A percentile compares a stretch with the other conserved stretches of the same genome.
phyloP scores from a whole-genome alignment of 371 early-diverging fungal genomes.

The Blyttiomyces sp. region DNA sequence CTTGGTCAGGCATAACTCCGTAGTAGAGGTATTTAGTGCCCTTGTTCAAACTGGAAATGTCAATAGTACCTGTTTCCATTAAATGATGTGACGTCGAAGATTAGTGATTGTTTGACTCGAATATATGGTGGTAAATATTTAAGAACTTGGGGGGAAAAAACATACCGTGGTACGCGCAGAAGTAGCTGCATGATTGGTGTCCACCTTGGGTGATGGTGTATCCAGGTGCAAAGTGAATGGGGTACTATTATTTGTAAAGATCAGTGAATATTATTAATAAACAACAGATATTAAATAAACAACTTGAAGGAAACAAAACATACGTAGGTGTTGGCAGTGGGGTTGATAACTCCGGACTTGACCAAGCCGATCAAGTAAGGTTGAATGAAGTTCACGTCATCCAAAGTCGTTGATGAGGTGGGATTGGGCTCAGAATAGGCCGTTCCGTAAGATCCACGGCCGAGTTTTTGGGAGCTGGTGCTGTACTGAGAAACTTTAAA shows the following conservation, averaged over 20 bases:
- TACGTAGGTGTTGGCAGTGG: constrained; percentile 11
- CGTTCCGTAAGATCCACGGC: not conserved
- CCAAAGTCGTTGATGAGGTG: constrained; percentile 5
- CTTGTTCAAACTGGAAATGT: not conserved
- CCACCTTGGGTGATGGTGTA: constrained; percentile 15
- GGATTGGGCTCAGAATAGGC: not conserved
- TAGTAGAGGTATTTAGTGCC: constrained; percentile 24
- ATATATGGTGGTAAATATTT: too few relatives aligned
- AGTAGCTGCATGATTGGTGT: constrained; percentile 9
- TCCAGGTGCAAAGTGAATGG: constrained; percentile 30
- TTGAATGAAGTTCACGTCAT: constrained; percentile 1
- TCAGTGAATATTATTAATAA: too few relatives aligned
- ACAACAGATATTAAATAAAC: too few relatives aligned
- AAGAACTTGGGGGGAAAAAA: too few relatives aligned
- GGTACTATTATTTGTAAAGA: too few relatives aligned
- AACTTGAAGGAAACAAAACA: too few relatives aligned
- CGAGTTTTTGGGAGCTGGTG: not conserved
- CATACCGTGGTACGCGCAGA: constrained; percentile 25
- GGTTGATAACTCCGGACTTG: constrained; percentile 8
- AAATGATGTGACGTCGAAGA: too few relatives aligned
- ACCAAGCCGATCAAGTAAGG: constrained; percentile 5
- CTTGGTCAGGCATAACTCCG: constrained; percentile 30
- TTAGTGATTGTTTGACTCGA: too few relatives aligned
- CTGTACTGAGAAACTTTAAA: too few relatives aligned
- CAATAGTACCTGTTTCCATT: constrained; percentile 27